Evolutionary conservation across 2,329 filamentous ascomycete genomes (phyloP).

Genomic region (Rutstroemia sydowiana): DNA sequence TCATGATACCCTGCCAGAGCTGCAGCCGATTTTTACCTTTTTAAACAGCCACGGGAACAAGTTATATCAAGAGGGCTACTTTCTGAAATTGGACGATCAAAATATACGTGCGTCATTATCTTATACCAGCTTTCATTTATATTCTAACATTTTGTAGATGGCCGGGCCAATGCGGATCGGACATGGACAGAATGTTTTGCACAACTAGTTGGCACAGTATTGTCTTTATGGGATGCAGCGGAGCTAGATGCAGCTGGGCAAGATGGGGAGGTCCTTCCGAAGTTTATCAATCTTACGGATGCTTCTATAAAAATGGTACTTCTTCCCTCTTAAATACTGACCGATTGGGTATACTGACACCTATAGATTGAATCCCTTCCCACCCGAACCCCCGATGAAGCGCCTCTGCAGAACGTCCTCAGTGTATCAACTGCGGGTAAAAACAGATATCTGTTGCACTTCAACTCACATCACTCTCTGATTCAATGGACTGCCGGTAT

Average conservation of each 20-base stretch:
- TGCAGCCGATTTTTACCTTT: conserved; percentile 88
- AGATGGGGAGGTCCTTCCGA: conserved; percentile 77
- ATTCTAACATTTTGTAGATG: conserved; percentile 52
- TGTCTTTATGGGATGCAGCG: conserved; percentile 92
- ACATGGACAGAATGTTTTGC: conserved; percentile 97
- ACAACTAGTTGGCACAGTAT: conserved; percentile 87
- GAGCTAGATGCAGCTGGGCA: conserved; percentile 83
- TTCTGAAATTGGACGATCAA: conserved; percentile 91
- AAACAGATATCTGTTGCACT: conserved; percentile 92
- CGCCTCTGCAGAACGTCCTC: conserved; percentile 86
- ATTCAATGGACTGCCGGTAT: conserved; percentile 96
- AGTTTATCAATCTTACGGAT: conserved; percentile 95
- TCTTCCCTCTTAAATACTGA: conserved; percentile 15
- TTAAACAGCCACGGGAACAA: conserved; percentile 95
- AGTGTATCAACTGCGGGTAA: conserved; percentile 93
- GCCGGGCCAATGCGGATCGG: conserved; percentile 75
- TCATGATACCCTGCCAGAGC: conserved; percentile 81
- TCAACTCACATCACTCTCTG: conserved; percentile 88
- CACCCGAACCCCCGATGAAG: conserved; percentile 67
- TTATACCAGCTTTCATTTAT: background rate
- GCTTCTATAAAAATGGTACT: conserved; percentile 94
- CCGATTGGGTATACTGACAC: conserved; percentile 21
- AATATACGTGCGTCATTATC: conserved; percentile 65
- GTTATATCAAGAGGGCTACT: conserved; percentile 96
- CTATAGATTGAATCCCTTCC: conserved; percentile 78